Conservation (phyloP, 2,329 filamentous ascomycete genomes). For the Colletotrichum gigasporum region DNA sequence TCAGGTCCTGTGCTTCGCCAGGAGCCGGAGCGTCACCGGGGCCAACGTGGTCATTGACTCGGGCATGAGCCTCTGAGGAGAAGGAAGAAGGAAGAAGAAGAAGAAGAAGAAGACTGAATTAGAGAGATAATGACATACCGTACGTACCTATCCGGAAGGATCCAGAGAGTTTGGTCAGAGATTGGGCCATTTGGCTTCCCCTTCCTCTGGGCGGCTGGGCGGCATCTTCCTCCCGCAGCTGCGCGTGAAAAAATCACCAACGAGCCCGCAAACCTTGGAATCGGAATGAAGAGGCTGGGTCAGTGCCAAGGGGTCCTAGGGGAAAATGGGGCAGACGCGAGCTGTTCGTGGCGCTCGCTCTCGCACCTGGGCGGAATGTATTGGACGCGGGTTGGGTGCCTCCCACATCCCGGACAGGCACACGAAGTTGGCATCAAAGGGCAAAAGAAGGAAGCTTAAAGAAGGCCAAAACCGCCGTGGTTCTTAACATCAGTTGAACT, state of each 20-base stretch:
- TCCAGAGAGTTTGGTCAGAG: no score
- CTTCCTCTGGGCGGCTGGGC: no score
- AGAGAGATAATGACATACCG: background rate
- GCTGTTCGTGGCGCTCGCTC: background rate
- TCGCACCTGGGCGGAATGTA: no score
- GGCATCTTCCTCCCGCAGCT: no score
- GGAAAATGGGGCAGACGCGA: slow-evolving; percentile 11
- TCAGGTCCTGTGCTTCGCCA: slow-evolving; percentile 60
- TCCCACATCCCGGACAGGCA: slow-evolving; percentile 24
- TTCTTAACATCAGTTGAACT: background rate
- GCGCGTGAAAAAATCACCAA: background rate
- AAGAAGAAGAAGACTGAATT: background rate
- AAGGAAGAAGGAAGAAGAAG: no score
- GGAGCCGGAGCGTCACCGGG: slow-evolving; percentile 59
- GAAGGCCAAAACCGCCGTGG: background rate
- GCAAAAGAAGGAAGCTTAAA: background rate
- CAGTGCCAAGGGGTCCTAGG: background rate
- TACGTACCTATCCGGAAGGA: no score
- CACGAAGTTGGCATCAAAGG: background rate
- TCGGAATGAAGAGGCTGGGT: background rate
- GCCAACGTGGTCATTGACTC: slow-evolving; percentile 60
- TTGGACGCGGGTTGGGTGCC: slow-evolving; percentile 11
- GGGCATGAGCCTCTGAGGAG: slow-evolving; percentile 24
- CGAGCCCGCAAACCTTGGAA: background rate
- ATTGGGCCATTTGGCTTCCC: no score